Base-by-base conservation (phyloP, 2,329 filamentous ascomycete species). In the Fusarium coicis region DNA sequence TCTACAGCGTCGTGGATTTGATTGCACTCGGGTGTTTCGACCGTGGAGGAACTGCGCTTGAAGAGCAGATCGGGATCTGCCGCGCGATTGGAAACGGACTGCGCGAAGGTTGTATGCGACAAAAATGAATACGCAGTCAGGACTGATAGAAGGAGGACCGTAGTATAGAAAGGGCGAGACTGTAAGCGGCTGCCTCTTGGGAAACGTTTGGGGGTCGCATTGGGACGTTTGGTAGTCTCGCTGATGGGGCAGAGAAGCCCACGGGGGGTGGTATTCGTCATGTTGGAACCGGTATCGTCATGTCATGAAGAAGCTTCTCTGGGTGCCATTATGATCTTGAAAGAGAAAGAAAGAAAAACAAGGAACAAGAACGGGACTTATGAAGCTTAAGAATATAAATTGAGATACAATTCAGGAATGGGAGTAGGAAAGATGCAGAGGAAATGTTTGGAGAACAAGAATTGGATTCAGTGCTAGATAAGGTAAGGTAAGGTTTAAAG, bases 1-100 rank as follows among this genome's bases (percentile, higher is more conserved):
- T 99, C 93, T 67, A 86, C 79, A 58, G 91, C 92, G 53, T 89
- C 83, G 81, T 96, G 94, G 62, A 99, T 94, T 39, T 93, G 85
- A 67, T 91, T 92, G 80, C 96, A 99, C 85, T 95, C 84, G 47
- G 75, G 77, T 54, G 82, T 74, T 53, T 78, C 50, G 50, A 54
- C 77, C 49, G 76, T n/a, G 40, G 70, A 47, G 65, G 68, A 67
- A 55, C 72, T 76, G 65, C 80, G 77, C 68, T 74, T 73, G 64
- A 79, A 68, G 57, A 80, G 63, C 32, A 70, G 62, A 36, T 69
- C 52, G 56, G 63, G 52, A 36, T 55, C 42, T 63, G 49, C 59
- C 40, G 66, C 34, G 19, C 68, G 65, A 23, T 32, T 52, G 18
- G 61, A 63, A 53, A 40, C 56, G 59, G 70, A 70, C 60, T 50